These are phyloP conservation scores for Ceratocystis destructans DNA, from an alignment of 2,329 filamentous ascomycete species.

Conservation along the genomic window DNA sequence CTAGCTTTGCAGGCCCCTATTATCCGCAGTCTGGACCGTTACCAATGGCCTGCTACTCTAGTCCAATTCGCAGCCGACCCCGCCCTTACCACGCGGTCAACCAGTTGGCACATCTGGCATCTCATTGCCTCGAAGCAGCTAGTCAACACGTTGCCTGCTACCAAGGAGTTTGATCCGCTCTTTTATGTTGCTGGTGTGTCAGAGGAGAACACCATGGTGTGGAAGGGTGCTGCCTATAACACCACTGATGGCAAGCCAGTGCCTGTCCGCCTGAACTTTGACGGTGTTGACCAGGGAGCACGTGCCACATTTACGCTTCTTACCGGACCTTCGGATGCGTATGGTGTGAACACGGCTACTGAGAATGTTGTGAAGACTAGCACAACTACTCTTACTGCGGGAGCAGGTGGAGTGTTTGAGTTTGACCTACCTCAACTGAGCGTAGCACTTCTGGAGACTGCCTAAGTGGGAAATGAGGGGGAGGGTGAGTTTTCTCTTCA, in stretches of 20 bases:
- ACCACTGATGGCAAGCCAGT: conserved; percentile 33
- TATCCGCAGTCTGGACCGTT: conserved; percentile 36
- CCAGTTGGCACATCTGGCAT: conserved; percentile 38
- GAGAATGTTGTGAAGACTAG: conserved; percentile 37
- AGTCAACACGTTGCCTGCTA: conserved; percentile 34
- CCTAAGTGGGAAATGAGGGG: background rate
- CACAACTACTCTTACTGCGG: conserved; percentile 29
- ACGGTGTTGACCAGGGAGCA: conserved; percentile 30
- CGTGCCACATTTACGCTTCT: conserved; percentile 34
- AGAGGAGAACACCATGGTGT: conserved; percentile 31
- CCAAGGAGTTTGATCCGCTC: conserved; percentile 31
- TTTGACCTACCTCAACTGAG: conserved; percentile 42
- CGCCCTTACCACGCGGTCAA: conserved; percentile 35
- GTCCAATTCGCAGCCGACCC: conserved; percentile 37
- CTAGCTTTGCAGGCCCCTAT: conserved; percentile 29
- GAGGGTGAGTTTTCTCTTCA: background rate
- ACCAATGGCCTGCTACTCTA: conserved; percentile 40
- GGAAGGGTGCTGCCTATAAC: conserved; percentile 42
- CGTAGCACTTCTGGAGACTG: conserved; percentile 40
- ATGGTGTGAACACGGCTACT: conserved; percentile 32
- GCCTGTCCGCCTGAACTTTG: conserved; percentile 34
- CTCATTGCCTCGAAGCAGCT: conserved; percentile 35
- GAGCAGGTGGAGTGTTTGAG: conserved; percentile 34
- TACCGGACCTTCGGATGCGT: conserved; percentile 31
- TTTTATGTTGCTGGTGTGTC: conserved; percentile 39